A percentile compares a stretch with the other conserved stretches of the same genome.
phyloP scores from a whole-genome alignment of 139 green algal genomes.

The Micromonas commoda region DNA sequence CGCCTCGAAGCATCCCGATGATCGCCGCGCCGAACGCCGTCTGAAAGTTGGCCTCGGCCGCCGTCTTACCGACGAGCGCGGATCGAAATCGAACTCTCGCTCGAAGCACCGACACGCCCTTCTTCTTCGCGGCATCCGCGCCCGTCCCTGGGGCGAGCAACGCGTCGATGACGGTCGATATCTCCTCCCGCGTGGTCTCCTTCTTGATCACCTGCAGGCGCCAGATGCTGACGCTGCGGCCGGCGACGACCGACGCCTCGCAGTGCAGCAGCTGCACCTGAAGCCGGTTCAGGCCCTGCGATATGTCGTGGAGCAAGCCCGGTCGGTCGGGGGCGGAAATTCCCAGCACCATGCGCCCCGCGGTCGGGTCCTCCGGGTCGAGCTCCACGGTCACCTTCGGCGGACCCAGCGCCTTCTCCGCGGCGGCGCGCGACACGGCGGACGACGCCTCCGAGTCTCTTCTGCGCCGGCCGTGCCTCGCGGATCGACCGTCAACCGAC shows the following conservation, averaged over 20 bases:
- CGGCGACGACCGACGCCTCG: background rate
- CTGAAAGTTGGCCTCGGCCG: conserved; percentile 7
- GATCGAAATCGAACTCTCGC: background rate
- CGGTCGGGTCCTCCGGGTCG: conserved; percentile 3
- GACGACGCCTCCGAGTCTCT: no score
- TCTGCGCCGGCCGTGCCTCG: no score
- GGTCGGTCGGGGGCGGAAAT: conserved; percentile 13
- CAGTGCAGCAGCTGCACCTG: conserved; percentile 13
- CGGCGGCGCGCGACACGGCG: no score
- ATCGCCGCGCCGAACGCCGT: conserved; percentile 23
- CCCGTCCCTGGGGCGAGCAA: conserved; percentile 9
- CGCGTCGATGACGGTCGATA: background rate
- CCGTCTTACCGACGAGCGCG: conserved; percentile 5
- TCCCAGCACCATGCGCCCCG: conserved; percentile 16
- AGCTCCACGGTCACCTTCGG: conserved; percentile 9
- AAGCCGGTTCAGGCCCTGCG: conserved; percentile 11
- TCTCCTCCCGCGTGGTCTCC: conserved; percentile 16
- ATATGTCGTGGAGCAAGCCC: conserved; percentile 19
- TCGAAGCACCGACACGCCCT: background rate
- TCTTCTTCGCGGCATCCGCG: conserved; percentile 3
- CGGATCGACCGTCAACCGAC: no score
- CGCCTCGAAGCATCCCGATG: conserved; percentile 10
- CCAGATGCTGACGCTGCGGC: background rate
- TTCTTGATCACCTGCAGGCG: background rate
- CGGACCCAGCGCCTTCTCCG: conserved; percentile 9